Base-by-base conservation (phyloP, 129 eudicot species). In the Mikania micrantha region DNA sequence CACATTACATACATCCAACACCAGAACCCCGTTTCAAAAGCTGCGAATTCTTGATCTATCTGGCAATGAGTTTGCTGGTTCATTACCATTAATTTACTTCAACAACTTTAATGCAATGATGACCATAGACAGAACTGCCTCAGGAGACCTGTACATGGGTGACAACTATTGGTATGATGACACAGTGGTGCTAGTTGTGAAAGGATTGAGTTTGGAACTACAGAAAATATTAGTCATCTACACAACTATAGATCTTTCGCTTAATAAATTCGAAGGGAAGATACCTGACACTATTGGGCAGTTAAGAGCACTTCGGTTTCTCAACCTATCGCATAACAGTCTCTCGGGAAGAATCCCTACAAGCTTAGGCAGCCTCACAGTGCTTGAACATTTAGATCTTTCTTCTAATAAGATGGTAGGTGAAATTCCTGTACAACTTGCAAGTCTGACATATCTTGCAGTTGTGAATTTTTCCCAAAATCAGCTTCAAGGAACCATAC, bases 31-130 rank as follows among this genome's bases (percentile, higher is more conserved):
- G 17, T 77, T 81, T 54, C 82, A 66, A 5, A 69, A 54, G 69
- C 54, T 81, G 39, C 70, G 67, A 28, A 73, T 81, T 29, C 44
- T 81, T n/a, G 85, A 81, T 42, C 61, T 77, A 7, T 77, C 85
- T 17, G 16, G 71, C 66, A 81, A 81, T 24, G 31, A 16, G 4
- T 76, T 81, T 44, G 64, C 67, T 0, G 77, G 85, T 5, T 58
- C 12, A 53, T 52, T 81, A 22, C 77, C 82, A 2, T 21, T 64
- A 12, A 62, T 34, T 9, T 77, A 77, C 66, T 73, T 76, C 9
- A 53, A 44, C 4, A 71, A 72, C 28, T 72, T 81, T 61, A 60
- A 49, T 66, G 81, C 76, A 11, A 72, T 76, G 76, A 72, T 11
- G 65, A 17, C 17, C 10, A 32, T 79, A 12, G 45, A 45, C 27